These are phyloP conservation scores for Exserohilum rostratum DNA, from an alignment of 2,329 filamentous ascomycete species.

Conservation along the genomic window DNA sequence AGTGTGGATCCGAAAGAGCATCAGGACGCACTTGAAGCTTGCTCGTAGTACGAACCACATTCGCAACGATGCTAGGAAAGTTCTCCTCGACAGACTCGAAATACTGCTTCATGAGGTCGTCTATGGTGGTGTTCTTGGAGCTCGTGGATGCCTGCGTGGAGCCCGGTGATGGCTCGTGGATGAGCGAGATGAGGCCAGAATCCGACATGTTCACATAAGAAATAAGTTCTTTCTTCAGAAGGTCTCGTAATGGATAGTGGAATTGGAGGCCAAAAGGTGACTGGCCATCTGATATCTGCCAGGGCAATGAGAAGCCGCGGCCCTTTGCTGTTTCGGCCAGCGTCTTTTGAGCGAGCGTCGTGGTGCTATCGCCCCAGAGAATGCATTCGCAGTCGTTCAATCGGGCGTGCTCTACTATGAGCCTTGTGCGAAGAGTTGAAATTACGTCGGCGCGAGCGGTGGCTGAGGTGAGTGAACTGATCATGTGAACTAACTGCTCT, in stretches of 20 bases:
- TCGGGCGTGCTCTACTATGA: conserved; percentile 64
- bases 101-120: conserved; percentile 87
- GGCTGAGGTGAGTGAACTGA: conserved; percentile 70
- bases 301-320: conserved; percentile 80
- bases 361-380: conserved; percentile 85
- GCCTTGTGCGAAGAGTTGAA: conserved; percentile 71
- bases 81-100: conserved; percentile 84
- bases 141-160: conserved; percentile 56
- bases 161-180: conserved; percentile 39
- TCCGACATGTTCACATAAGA: conserved; percentile 65
- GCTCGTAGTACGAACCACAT: conserved; percentile 89
- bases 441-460: conserved; percentile 78
- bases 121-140: conserved; percentile 82
- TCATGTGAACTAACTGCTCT: conserved; percentile 56
- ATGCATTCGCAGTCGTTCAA: conserved; percentile 69
- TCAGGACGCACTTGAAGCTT: conserved; percentile 67
- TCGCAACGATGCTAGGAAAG: conserved; percentile 90
- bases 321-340: conserved; percentile 91
- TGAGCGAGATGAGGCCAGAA: conserved; percentile 56
- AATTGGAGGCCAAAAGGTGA: conserved; percentile 65
- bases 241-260: conserved; percentile 82
- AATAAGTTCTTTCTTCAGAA: conserved; percentile 80
- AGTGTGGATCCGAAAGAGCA: conserved; percentile 47
- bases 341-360: conserved; percentile 82
- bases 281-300: conserved; percentile 78